A percentile compares a stretch with the other conserved stretches of the same genome.
Conservation (phyloP, 1,284 basidiomycete species). For the Ceratobasidium sp. region DNA sequence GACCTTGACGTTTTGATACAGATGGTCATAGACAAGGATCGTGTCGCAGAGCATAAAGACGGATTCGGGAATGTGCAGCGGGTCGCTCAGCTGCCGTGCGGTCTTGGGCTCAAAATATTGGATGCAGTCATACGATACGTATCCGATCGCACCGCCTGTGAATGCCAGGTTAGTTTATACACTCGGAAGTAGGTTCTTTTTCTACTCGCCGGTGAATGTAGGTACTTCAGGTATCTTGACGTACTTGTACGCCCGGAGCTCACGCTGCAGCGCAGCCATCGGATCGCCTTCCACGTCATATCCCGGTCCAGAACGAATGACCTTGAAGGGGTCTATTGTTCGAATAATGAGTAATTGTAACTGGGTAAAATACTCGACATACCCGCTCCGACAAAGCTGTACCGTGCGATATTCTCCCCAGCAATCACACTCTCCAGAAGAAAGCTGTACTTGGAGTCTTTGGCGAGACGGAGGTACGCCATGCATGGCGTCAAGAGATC, state of each 20-base stretch:
- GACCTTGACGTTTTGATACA: conserved; percentile 94
- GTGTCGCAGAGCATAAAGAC: conserved; percentile 98
- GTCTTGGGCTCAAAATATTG: conserved; percentile 98
- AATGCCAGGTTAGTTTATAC: background rate
- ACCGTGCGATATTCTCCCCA: conserved; percentile 92
- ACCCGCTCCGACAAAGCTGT: conserved; percentile 97
- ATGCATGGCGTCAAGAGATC: conserved; percentile 98
- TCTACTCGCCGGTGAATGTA: conserved; percentile 80
- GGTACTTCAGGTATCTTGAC: conserved; percentile 91
- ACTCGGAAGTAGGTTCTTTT: background rate
- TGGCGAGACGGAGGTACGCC: conserved; percentile 93
- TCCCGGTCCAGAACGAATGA: conserved; percentile 88
- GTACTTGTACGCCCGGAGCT: conserved; percentile 89
- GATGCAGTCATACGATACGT: conserved; percentile 96
- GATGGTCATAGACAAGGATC: conserved; percentile 96
- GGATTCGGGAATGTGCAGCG: conserved; percentile 90
- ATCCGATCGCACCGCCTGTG: conserved; percentile 94
- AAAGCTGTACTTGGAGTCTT: conserved; percentile 94
- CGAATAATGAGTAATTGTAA: conserved; percentile 31
- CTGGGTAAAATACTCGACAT: conserved; percentile 54
- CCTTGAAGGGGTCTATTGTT: conserved; percentile 86
- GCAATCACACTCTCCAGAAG: conserved; percentile 91
- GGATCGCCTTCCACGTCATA: conserved; percentile 91
- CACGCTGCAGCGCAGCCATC: conserved; percentile 84
- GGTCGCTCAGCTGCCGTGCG: conserved; percentile 75